Evolutionary conservation across 257 asterid species (phyloP), one percentile per base, ranked within the genome.

Genomic region (Verbascum thapsus): DNA sequence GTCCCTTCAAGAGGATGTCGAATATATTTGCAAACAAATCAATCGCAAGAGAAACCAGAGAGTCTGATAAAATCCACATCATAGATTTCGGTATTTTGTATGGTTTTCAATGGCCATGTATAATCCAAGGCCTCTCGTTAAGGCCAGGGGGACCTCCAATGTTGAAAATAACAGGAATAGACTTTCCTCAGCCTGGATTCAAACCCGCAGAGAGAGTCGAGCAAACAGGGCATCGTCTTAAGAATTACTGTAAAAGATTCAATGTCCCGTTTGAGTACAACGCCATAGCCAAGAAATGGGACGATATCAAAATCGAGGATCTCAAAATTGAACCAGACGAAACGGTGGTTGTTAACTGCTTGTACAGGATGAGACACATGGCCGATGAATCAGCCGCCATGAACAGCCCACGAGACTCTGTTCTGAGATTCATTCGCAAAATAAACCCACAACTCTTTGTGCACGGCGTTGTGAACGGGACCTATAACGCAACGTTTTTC

Each of bases 91-190:
- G 95, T 0, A 82, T 87, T 48, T 12, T 76, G 10, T 76, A 84
- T 34, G 95, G 95, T 6, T 87, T 84, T 13, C 95, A 87, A n/a
- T 87, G 95, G 95, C 95, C 95, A 1, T 84, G 92, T 43, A 63
- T 87, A 3, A 81, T 87, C 54, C 91, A 87, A 13, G 83, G 83
- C 8, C 20, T 82, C 13, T 84, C 95, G 0, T 23, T 76, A 7
- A 66, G 80, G 79, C 92, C 86, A 0, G 86, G 92, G 0, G 92
- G 95, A 1, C 75, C 95, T 3, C 95, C 95, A 0, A 2, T 2
- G 44, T 49, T 87, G 54, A 79, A 64, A 18, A 78, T 87, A 35
- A 87, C 95, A 0, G 95, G 95, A 3, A 80, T 87, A 7, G 95
- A 87, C 59, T 71, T 74, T 58, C 95, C 95, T 1, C 92, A 82